Evolutionary conservation across 495 filamentous ascomycete genomes (phyloP), one percentile per base, ranked within the genome.

Genomic region (Aspergillus taichungensis): DNA sequence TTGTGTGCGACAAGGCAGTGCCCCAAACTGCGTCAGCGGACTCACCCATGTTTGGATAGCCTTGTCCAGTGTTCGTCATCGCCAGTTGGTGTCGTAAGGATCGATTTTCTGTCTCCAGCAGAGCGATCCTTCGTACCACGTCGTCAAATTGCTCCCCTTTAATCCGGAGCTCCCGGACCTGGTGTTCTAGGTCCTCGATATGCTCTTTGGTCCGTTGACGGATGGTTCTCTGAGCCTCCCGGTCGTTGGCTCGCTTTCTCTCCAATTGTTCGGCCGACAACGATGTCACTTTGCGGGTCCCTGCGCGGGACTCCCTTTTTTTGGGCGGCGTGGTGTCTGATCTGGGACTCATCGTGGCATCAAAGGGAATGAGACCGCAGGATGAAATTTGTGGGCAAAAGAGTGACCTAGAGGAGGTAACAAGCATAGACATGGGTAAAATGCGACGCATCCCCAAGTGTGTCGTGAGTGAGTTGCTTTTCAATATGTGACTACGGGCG

Each of bases 211-310:
- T 80, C 38, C 77, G 61, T 47, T 77, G 74, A 13, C 77, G 73
- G 47, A 79, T 82, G n/a, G 73, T 75, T 46, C 77, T 66, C 50
- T 82, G 78, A 28, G 78, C 77, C 52, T 82, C 78, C 37, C 78
- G 74, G 49, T 82, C 78, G 56, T 80, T 80, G 40, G 76, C 77
- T 42, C 78, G 72, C 51, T 82, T 82, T 37, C 78, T 66, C 45
- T 82, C 78, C 18, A 82, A 63, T 50, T 82, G 77, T 34, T 77
- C 77, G 18, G 71, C 68, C 5, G 75, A 76, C 40, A 82, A 60
- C 3, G 73, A 72, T 6, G 75, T 69, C 30, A 82, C 78, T 51
- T 74, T 81, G 45, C 79, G 67, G 27, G 76, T 76, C 2, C 78
- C 77, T 11, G 76, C 74, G 48, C 79, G 69, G 14, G 77, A 75